These are phyloP conservation scores for Ilyonectria destructans DNA, from an alignment of 2,329 filamentous ascomycete species.

Conservation along the genomic window DNA sequence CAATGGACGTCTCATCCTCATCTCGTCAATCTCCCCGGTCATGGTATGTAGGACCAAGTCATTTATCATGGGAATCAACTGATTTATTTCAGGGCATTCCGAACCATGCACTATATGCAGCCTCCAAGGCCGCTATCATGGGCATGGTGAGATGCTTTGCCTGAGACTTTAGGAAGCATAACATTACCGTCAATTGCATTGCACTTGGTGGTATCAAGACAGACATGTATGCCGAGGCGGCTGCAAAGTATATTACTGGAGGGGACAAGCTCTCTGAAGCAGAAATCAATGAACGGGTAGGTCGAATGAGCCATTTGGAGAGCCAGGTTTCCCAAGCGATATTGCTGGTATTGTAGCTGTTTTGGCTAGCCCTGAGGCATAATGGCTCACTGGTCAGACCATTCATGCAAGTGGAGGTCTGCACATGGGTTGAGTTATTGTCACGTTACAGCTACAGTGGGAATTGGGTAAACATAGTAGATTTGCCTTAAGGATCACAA, in stretches of 20 bases:
- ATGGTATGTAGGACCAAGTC: constrained; percentile 56
- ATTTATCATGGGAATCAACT: neutral
- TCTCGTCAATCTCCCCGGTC: constrained; percentile 79
- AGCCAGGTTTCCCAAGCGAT: neutral
- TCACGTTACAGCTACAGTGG: too few relatives aligned
- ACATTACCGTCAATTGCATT: constrained; percentile 78
- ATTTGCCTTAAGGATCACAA: too few relatives aligned
- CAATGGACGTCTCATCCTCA: constrained; percentile 81
- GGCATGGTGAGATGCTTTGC: constrained; percentile 84
- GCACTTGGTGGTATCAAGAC: constrained; percentile 79
- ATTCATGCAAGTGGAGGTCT: neutral
- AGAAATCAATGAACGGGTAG: neutral
- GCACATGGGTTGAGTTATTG: neutral
- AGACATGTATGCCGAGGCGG: constrained; percentile 79
- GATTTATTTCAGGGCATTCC: constrained; percentile 66
- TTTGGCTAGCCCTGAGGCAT: neutral
- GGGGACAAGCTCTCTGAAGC: constrained; percentile 60
- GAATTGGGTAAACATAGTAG: too few relatives aligned
- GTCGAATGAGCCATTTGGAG: neutral
- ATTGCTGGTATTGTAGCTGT: neutral
- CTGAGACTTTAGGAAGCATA: constrained; percentile 78
- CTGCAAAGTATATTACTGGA: constrained; percentile 73
- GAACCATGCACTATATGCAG: constrained; percentile 82
- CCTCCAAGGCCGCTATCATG: constrained; percentile 83
- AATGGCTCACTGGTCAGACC: neutral